These are phyloP conservation scores for Rhipidocladum racemiflorum DNA, from an alignment of 176 grass and related monocot species.

Conservation along the genomic window DNA sequence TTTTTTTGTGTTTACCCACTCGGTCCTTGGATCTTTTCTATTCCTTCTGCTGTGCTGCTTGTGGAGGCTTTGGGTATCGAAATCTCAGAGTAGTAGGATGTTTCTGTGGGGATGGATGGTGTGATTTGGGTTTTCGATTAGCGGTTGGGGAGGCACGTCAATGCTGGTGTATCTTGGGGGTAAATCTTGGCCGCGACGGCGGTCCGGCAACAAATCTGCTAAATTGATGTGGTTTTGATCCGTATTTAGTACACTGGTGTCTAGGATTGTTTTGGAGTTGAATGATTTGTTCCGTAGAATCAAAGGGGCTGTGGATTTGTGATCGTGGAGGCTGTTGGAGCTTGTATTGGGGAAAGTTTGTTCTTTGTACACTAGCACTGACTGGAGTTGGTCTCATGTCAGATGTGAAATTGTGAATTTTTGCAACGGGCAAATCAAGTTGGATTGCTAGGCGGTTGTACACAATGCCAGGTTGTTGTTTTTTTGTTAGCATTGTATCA, in stretches of 20 bases:
- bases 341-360: not conserved
- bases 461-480: not conserved
- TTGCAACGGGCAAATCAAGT: not conserved
- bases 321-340: not conserved
- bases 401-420: not conserved
- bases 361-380: not conserved
- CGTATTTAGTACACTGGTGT: not conserved
- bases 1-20: not conserved
- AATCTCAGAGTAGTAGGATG: not conserved
- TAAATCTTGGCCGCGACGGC: not conserved
- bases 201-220: not conserved
- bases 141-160: not conserved
- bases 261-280: not conserved
- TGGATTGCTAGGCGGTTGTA: not conserved
- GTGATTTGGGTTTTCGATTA: not conserved
- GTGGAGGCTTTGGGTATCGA: not conserved
- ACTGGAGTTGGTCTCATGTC: not conserved
- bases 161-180: conserved; percentile 19
- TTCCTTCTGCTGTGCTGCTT: not conserved
- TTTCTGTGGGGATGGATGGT: not conserved
- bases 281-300: not conserved
- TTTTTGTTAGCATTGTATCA: not conserved
- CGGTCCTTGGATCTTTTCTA: conserved; percentile 13
- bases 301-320: not conserved
- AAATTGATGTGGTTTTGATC: not conserved